Percentiles rank a stretch among this genome's conserved stretches.
Conservation (phyloP, 2,329 filamentous ascomycete species). For the Botrytis paeoniae region DNA sequence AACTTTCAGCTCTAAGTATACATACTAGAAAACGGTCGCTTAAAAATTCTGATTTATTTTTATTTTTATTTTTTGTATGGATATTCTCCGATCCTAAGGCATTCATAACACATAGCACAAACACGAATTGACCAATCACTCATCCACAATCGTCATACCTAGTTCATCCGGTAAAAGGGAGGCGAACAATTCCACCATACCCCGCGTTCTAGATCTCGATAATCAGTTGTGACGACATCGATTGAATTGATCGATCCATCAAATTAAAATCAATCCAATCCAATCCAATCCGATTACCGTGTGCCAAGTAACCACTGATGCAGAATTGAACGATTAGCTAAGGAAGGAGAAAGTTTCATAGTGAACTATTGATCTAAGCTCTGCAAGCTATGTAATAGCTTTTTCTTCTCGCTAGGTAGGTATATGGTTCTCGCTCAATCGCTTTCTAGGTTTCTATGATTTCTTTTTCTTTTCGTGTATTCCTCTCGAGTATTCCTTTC, state of each 20-base stretch:
- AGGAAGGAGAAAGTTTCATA: neutral
- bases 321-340: neutral
- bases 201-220: neutral
- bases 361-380: slow-evolving; percentile 1
- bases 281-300: neutral
- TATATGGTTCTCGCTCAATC: neutral
- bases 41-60: neutral
- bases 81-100: neutral
- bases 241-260: neutral
- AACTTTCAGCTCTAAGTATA: neutral
- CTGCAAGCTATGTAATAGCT: neutral
- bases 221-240: slow-evolving; percentile 1
- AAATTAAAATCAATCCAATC: too few species aligned
- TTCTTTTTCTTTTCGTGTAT: neutral
- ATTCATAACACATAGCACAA: neutral
- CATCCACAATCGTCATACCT: neutral
- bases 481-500: neutral
- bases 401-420: neutral
- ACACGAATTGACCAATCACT: neutral
- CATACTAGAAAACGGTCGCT: neutral
- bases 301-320: neutral
- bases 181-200: neutral
- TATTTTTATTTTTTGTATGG: too few species aligned
- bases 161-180: neutral
- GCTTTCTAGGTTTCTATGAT: neutral